These are phyloP conservation scores for Trichoderma sp. DNA, from an alignment of 2,329 filamentous ascomycete genomes.

Conservation along the genomic window DNA sequence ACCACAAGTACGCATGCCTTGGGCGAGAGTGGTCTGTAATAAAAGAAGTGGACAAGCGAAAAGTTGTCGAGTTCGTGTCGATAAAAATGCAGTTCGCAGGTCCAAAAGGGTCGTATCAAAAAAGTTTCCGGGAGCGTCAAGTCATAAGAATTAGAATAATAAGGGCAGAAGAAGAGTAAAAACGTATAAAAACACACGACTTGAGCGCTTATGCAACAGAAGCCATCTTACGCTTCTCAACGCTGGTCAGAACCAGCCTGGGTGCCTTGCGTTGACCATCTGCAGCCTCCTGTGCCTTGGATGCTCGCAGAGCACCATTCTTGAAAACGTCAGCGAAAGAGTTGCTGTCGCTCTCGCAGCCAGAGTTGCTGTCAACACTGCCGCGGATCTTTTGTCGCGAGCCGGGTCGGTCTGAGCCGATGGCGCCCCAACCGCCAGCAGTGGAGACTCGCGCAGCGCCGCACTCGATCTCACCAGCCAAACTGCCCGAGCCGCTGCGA, in stretches of 20 bases:
- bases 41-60: not conserved
- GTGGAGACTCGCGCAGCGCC: constrained; percentile 76
- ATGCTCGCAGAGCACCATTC: constrained; percentile 53
- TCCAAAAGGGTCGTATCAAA: constrained; percentile 42
- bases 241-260: constrained; percentile 83
- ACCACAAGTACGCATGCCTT: constrained; percentile 23
- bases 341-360: constrained; percentile 51
- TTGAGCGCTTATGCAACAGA: constrained; percentile 28
- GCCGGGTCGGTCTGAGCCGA: constrained; percentile 81
- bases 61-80: constrained; percentile 22
- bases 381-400: constrained; percentile 65
- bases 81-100: constrained; percentile 35
- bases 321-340: constrained; percentile 70
- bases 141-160: constrained; percentile 37
- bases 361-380: constrained; percentile 63
- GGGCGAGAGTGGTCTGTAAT: not conserved
- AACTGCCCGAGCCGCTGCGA: constrained; percentile 74
- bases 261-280: constrained; percentile 76
- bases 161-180: constrained; percentile 26
- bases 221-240: constrained; percentile 77
- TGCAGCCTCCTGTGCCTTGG: constrained; percentile 55
- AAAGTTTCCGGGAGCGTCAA: constrained; percentile 40
- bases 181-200: constrained; percentile 24
- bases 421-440: constrained; percentile 74
- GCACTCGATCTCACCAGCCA: constrained; percentile 70